phyloP scores from a whole-genome alignment of 2,329 filamentous ascomycete species.

The Arthrobotrys pseudoclavata region DNA sequence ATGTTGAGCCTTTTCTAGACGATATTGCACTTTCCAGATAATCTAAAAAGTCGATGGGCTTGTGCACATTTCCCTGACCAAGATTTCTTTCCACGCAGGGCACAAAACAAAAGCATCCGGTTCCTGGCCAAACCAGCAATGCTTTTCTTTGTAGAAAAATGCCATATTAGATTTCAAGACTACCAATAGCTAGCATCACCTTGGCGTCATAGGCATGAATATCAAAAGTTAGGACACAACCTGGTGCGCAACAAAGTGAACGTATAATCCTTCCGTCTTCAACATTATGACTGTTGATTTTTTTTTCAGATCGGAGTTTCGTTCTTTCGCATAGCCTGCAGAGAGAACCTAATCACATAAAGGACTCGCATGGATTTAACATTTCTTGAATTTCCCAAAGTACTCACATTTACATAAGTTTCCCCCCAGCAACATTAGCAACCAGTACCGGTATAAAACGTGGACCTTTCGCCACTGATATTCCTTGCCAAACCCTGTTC shows the following conservation, averaged over 20 bases:
- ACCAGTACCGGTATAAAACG: not conserved
- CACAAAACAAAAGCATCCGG: conserved; percentile 6
- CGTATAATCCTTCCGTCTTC: not conserved
- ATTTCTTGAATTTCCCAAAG: too few species aligned
- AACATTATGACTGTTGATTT: too few species aligned
- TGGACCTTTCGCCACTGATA: conserved; percentile 32
- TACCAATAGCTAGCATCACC: conserved; percentile 55
- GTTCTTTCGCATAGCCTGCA: too few species aligned
- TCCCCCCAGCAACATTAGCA: too few species aligned
- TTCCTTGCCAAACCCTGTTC: conserved; percentile 30
- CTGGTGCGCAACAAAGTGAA: too few species aligned
- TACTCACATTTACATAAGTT: too few species aligned
- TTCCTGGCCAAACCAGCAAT: conserved; percentile 12
- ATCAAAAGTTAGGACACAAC: conserved; percentile 49
- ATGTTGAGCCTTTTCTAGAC: conserved; percentile 22
- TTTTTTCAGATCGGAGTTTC: too few species aligned
- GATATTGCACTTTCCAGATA: conserved; percentile 59
- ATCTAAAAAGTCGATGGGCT: not conserved
- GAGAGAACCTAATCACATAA: too few species aligned
- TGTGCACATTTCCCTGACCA: conserved; percentile 1
- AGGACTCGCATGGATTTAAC: too few species aligned
- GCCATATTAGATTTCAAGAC: conserved; percentile 54
- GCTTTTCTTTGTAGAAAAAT: conserved; percentile 37
- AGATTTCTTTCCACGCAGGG: not conserved
- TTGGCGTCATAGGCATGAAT: conserved; percentile 60